Evolutionary conservation across 306 rosid genomes (phyloP), one percentile per base, ranked within the genome.

Genomic region (Cucumis hystrix): DNA sequence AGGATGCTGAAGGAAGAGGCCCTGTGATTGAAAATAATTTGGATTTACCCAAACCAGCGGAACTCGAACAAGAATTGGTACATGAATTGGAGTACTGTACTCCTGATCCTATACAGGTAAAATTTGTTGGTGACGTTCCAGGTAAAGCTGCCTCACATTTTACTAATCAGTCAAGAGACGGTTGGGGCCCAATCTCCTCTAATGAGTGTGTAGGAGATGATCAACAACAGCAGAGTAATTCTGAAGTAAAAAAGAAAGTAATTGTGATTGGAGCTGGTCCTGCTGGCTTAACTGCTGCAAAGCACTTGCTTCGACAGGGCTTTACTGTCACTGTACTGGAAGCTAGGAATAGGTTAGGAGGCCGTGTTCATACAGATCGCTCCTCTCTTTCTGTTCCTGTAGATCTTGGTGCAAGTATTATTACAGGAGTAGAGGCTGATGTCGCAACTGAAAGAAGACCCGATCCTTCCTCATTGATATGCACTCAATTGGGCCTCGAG

Each of bases 341-440:
- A 86, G 99, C 90, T 71, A 92, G 99, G 91, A 91, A 75, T 79
- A 91, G 99, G 79, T 83, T 91, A 66, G 99, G 99, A 54, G 99
- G 99, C 43, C 98, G 99, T 67, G 99, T 96, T 67, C 88, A 83
- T 82, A 96, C 99, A 56, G 99, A 96, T 73, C 87, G 67, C 79
- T 86, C 92, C 60, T 88, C 99, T 61, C 90, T 96, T 76, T 96
- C 99, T 79, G 99, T 96, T 78, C 98, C 97, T 5, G 99, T 96
- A 69, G 99, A 96, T 89, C 98, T 96, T 79, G 99, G 99, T 77
- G 99, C 99, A 77, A 96, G 99, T 89, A 96, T 96, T 87, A 96
- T 96, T 78, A 96, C 99, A 47, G 99, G 99, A 76, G 97, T 96
- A 74, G 99, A 96, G 92, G 99, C 99, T 83, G 99, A 96, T 84